Percentiles rank a stretch among this genome's conserved stretches.
Evolutionary conservation across 331 rosid species (phyloP).

Genomic region (Dryas integrifolia): DNA sequence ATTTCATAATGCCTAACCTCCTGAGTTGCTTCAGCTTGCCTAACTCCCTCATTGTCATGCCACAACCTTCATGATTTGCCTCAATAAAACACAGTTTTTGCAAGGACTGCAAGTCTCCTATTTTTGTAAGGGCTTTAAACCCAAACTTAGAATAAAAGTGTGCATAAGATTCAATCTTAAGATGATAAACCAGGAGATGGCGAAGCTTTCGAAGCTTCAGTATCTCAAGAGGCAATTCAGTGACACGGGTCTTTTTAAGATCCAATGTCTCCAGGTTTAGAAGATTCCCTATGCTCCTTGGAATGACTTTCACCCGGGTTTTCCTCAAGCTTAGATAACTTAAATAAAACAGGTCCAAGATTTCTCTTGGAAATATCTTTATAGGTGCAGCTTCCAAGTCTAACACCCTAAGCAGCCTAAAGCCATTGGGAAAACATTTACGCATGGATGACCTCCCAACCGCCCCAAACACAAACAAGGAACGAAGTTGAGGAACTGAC

Average conservation of each 20-base stretch:
- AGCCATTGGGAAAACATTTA: constrained; percentile 34
- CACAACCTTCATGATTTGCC: constrained; percentile 39
- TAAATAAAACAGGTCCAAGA: constrained; percentile 29
- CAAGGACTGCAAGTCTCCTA: constrained; percentile 44
- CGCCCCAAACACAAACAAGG: constrained; percentile 45
- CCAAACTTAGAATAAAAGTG: constrained; percentile 43
- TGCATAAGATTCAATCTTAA: constrained; percentile 34
- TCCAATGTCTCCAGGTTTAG: constrained; percentile 54
- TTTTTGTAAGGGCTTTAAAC: constrained; percentile 28
- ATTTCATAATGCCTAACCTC: constrained; percentile 50
- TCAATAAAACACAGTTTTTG: constrained; percentile 55
- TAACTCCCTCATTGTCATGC: constrained; percentile 38
- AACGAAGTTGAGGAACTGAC: constrained; percentile 49
- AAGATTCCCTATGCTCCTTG: constrained; percentile 45
- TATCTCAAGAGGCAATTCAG: constrained; percentile 49
- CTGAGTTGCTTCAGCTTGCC: constrained; percentile 45
- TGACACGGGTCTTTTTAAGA: constrained; percentile 42
- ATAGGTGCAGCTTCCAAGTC: constrained; percentile 47
- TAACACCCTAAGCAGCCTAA: constrained; percentile 45
- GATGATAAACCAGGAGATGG: constrained; percentile 55
- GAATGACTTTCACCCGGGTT: constrained; percentile 44
- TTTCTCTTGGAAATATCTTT: constrained; percentile 39
- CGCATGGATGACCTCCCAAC: constrained; percentile 27
- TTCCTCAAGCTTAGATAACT: constrained; percentile 49
- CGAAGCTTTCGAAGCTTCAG: constrained; percentile 44